Base-by-base conservation (phyloP, 768 basidiomycete species). In the Suillus weaverae region DNA sequence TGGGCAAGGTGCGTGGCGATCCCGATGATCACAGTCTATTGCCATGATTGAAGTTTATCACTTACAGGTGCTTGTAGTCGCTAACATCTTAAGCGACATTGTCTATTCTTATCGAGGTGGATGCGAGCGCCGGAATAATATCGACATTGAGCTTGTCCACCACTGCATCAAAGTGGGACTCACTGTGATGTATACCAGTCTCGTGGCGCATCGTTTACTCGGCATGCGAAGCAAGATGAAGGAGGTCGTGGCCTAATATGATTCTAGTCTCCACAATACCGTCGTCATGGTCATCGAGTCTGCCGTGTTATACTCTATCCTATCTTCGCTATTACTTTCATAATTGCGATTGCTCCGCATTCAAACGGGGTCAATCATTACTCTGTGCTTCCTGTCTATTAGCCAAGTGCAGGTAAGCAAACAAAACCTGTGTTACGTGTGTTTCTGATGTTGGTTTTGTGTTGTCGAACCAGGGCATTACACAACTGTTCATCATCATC, bases 251-350 rank as follows among this genome's bases (percentile, higher is more conserved):
- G 78, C 65, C 46, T 60, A 32, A 5, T 64, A 66, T 39, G 61
- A 70, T 26, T 5, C 68, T 38, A 63, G 57, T n/a, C 56, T 63
- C 7, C 80, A 80, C 61, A 64, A 73, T 14, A 67, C 64, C 3
- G 71, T 77, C 0, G 64, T 68, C n/a, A 78, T 81, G 72, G 59
- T 79, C 13, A 64, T 81, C 64, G 80, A 81, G 61, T 77, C 76
- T 10, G 76, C 79, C 3, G 64, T 72, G 1, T 57, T 73, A 14
- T 78, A 77, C 57, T 57, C 74, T 1, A 55, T 67, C 2, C 74
- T 1, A 55, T 67, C 2, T 62, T 74, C 30, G 70, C 67, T 13
- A 41, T 79, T 20, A 56, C 77, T n/a, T 80, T 78, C 65, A 65
- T 81, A 33, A 36, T 78, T 10, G 62, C 73, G 1, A 80, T 72